A percentile compares a stretch with the other conserved stretches of the same genome.
These are phyloP conservation scores for Corchorus olitorius DNA, from an alignment of 345 rosid genomes.

Conservation along the genomic window DNA sequence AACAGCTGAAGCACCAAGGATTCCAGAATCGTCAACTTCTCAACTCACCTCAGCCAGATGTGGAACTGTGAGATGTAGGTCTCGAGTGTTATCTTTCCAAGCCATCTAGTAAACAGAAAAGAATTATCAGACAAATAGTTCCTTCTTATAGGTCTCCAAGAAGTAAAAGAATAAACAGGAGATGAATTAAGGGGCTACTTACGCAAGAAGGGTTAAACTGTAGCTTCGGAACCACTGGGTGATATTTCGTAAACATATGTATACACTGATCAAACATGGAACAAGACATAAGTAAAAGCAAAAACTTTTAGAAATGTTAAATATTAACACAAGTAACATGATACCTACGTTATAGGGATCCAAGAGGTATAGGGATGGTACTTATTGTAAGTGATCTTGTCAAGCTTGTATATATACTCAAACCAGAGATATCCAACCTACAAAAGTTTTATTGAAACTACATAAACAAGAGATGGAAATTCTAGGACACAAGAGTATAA, in stretches of 20 bases:
- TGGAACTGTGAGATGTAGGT: constrained; percentile 92
- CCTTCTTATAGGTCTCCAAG: not conserved
- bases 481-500: constrained; percentile 12
- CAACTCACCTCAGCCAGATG: constrained; percentile 90
- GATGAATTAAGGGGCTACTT: constrained; percentile 35
- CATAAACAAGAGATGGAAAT: constrained; percentile 12
- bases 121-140: not conserved
- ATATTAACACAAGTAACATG: constrained; percentile 19
- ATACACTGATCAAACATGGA: constrained; percentile 60
- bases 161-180: constrained; percentile 19
- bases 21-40: constrained; percentile 2
- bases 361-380: constrained; percentile 98
- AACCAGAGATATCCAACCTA: constrained; percentile 87
- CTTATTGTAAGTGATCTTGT: constrained; percentile 89
- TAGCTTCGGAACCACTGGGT: constrained; percentile 84
- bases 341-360: constrained; percentile 94
- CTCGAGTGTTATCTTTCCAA: constrained; percentile 88
- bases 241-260: constrained; percentile 87
- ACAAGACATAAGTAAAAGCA: constrained; percentile 16
- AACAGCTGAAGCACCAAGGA: not conserved
- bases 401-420: constrained; percentile 90
- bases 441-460: constrained; percentile 28
- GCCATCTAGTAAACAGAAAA: constrained; percentile 61
- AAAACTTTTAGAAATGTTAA: not conserved
- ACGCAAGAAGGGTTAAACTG: constrained; percentile 92